These are phyloP conservation scores for Saccharum officinarum DNA, from an alignment of 176 grass and related monocot species.

Conservation along the genomic window DNA sequence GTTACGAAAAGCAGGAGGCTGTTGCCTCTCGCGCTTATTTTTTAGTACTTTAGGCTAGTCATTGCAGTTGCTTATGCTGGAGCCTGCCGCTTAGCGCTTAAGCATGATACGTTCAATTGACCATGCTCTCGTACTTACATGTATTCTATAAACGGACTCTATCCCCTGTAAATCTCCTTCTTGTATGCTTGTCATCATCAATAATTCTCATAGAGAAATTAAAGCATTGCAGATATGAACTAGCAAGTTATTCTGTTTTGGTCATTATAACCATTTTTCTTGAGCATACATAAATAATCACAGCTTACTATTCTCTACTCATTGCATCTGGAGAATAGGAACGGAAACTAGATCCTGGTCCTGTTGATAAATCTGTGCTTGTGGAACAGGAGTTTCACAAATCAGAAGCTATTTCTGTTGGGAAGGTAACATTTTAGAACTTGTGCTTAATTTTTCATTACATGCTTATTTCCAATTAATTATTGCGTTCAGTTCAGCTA, in stretches of 20 bases:
- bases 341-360: conserved; percentile 39
- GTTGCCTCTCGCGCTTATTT: neutral
- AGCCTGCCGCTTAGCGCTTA: neutral
- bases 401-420: conserved; percentile 42
- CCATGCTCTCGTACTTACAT: neutral
- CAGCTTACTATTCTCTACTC: conserved; percentile 15
- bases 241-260: neutral
- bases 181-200: conserved; percentile 22
- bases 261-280: neutral
- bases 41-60: neutral
- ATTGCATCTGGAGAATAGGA: neutral
- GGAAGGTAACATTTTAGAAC: conserved; percentile 36
- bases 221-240: neutral
- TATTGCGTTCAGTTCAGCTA: neutral
- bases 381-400: conserved; percentile 48
- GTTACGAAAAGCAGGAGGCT: neutral
- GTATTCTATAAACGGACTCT: neutral
- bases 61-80: neutral
- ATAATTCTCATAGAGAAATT: neutral
- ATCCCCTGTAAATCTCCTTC: neutral
- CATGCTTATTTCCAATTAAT: neutral
- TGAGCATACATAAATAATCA: neutral
- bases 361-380: conserved; percentile 57
- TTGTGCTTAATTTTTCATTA: neutral
- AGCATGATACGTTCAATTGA: neutral